Conservation (phyloP, 1,284 basidiomycete genomes). For the Trichosporon ovoides region DNA sequence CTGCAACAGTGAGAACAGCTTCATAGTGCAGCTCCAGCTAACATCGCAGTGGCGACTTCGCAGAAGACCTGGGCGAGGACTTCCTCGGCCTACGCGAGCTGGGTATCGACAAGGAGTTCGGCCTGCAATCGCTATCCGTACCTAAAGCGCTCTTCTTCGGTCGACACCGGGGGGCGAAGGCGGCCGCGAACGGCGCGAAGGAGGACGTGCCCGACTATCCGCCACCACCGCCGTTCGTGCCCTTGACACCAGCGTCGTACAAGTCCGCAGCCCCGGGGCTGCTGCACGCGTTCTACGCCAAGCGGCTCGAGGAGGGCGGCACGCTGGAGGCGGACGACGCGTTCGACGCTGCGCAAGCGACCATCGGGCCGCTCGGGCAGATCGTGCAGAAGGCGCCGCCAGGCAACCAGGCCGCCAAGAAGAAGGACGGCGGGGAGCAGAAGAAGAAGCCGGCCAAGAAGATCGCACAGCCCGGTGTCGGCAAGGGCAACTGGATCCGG, state of each 20-base stretch:
- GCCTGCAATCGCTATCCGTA: constrained; percentile 69
- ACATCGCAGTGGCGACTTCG: constrained; percentile 67
- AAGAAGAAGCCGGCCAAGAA: constrained; percentile 39
- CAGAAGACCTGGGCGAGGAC: constrained; percentile 83
- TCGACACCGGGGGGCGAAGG: constrained; percentile 50
- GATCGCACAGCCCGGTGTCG: constrained; percentile 36
- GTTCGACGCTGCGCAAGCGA: constrained; percentile 37
- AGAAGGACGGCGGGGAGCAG: constrained; percentile 12
- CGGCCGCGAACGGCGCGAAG: constrained; percentile 43
- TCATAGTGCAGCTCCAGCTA: neutral
- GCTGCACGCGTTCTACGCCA: constrained; percentile 68
- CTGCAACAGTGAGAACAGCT: constrained; percentile 58
- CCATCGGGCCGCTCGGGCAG: constrained; percentile 45
- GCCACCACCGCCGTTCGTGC: constrained; percentile 72
- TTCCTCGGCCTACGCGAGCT: constrained; percentile 83
- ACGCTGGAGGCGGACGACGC: constrained; percentile 33
- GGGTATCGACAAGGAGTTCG: constrained; percentile 82
- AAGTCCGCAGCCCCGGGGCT: constrained; percentile 73
- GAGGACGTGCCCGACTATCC: constrained; percentile 67
- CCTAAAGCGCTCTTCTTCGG: constrained; percentile 74
- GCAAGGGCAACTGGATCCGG: constrained; percentile 48
- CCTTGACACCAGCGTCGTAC: constrained; percentile 60
- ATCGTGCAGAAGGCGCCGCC: constrained; percentile 32
- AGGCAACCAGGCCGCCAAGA: constrained; percentile 15
- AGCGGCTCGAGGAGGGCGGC: constrained; percentile 52